phyloP scores from a whole-genome alignment of 768 basidiomycete genomes.

The Tulasnella sp. region DNA sequence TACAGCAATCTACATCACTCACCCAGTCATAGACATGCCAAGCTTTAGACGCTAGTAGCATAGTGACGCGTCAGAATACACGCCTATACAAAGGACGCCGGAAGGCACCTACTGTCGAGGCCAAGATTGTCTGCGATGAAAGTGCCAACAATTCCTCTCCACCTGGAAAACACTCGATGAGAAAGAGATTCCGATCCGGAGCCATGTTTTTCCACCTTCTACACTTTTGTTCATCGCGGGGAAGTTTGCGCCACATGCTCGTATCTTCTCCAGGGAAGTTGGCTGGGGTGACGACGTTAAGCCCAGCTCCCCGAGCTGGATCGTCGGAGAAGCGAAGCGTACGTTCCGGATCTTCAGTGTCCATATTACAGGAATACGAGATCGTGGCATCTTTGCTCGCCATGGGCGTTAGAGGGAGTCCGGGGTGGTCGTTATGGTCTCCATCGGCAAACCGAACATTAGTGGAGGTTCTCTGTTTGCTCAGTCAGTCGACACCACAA shows the following conservation, averaged over 20 bases:
- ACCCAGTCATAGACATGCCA: slow-evolving; percentile 27
- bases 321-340: not conserved
- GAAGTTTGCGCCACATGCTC: not conserved
- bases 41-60: not conserved
- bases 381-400: not conserved
- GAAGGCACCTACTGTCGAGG: slow-evolving; percentile 7
- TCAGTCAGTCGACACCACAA: slow-evolving; percentile 11
- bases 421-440: not conserved
- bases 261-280: not conserved
- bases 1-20: not conserved
- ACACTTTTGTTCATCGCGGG: not conserved
- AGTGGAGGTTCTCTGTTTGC: slow-evolving; percentile 5
- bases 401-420: not conserved
- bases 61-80: not conserved
- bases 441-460: not conserved
- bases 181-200: not conserved
- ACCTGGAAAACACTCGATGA: not conserved
- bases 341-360: not conserved
- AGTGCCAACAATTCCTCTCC: slow-evolving; percentile 25
- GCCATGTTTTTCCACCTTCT: not conserved
- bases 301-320: not conserved
- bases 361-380: not conserved
- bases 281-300: not conserved
- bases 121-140: slow-evolving; percentile 25
- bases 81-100: not conserved